These are phyloP conservation scores for Kwoniella botswanensis DNA, from an alignment of 768 basidiomycete species.

Conservation along the genomic window DNA sequence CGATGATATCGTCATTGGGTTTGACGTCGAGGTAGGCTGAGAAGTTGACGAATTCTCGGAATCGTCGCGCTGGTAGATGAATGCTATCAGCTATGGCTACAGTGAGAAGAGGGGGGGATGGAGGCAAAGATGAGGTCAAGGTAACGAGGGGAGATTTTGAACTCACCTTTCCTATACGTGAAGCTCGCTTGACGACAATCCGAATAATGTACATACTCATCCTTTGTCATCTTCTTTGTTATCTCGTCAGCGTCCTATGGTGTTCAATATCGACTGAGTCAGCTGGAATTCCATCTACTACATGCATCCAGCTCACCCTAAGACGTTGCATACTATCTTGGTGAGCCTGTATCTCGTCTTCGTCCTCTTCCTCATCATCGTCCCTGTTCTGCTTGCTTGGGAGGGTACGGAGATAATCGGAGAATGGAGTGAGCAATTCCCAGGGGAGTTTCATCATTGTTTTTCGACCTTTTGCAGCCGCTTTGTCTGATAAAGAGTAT, in stretches of 20 bases:
- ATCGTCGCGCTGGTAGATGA: constrained; percentile 74
- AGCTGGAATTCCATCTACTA: neutral
- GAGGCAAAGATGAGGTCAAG: neutral
- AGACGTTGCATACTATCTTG: constrained; percentile 89
- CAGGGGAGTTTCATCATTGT: constrained; percentile 94
- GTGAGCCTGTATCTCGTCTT: constrained; percentile 93
- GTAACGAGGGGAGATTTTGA: neutral
- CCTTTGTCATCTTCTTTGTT: constrained; percentile 92
- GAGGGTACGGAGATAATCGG: constrained; percentile 69
- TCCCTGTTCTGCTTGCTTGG: constrained; percentile 58
- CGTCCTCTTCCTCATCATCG: constrained; percentile 92
- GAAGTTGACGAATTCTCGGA: constrained; percentile 90
- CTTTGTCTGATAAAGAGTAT: constrained; percentile 39
- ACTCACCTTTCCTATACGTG: constrained; percentile 89
- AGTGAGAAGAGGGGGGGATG: neutral
- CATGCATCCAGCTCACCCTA: constrained; percentile 62
- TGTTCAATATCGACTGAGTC: neutral
- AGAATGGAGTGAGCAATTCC: constrained; percentile 91
- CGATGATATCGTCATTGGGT: constrained; percentile 90
- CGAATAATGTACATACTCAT: constrained; percentile 96
- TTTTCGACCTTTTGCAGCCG: constrained; percentile 74
- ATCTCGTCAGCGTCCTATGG: constrained; percentile 88
- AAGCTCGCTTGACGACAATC: constrained; percentile 96
- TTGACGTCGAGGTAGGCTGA: constrained; percentile 84
- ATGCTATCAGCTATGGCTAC: neutral